A percentile compares a stretch with the other conserved stretches of the same genome.
These are phyloP conservation scores for Cucurbita argyrosperma DNA, from an alignment of 306 rosid genomes.

Conservation along the genomic window DNA sequence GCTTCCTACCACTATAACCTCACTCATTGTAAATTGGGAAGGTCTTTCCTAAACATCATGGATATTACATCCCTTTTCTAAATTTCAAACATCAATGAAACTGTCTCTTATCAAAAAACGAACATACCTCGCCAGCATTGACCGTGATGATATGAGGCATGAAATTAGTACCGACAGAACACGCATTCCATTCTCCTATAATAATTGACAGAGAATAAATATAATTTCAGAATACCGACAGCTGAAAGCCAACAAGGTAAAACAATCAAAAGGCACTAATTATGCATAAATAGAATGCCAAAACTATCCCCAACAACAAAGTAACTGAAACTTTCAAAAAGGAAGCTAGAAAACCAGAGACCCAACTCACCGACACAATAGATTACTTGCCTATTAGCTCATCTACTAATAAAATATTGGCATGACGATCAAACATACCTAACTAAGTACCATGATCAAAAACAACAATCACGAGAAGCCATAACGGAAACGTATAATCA, in stretches of 20 bases:
- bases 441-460: background rate
- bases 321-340: background rate
- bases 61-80: no score
- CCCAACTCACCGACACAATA: background rate
- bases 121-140: slow-evolving; percentile 67
- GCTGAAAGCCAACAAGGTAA: background rate
- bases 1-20: no score
- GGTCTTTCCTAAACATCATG: no score
- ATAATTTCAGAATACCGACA: background rate
- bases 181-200: slow-evolving; percentile 44
- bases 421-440: background rate
- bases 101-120: no score
- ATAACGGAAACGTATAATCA: background rate
- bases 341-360: background rate
- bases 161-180: slow-evolving; percentile 45
- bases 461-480: background rate
- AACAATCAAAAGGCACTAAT: background rate
- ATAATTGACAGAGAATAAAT: slow-evolving; percentile 9
- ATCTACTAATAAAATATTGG: background rate
- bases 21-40: no score
- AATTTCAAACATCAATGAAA: no score
- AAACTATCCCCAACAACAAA: background rate
- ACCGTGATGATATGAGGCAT: slow-evolving; percentile 70
- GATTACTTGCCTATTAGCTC: background rate
- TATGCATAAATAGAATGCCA: background rate